phyloP scores from a whole-genome alignment of 208 protist species.

The Crithidia acanthocephali region DNA sequence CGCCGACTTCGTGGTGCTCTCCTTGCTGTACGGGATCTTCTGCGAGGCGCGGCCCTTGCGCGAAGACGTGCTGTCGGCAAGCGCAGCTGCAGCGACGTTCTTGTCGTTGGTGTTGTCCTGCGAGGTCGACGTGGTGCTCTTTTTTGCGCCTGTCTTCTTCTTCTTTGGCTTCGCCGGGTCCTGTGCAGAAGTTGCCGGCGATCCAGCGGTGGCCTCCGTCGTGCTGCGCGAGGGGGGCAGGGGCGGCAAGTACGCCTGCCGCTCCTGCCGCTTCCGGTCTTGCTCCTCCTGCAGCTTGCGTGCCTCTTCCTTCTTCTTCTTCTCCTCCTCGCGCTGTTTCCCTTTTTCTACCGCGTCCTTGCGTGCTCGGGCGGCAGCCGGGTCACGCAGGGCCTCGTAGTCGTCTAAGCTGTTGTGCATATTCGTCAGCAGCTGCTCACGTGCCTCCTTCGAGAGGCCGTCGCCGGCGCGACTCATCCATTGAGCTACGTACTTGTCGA shows the following conservation, averaged over 20 bases:
- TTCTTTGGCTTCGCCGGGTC: not conserved
- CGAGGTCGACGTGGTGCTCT: not conserved
- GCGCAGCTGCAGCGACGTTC: not conserved
- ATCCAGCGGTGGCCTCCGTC: not conserved
- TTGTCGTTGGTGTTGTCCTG: not conserved
- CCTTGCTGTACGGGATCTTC: conserved; percentile 22
- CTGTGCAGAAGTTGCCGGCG: not conserved
- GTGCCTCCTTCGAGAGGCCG: conserved; percentile 31
- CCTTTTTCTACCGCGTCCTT: conserved; percentile 20
- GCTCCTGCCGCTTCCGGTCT: conserved; percentile 20
- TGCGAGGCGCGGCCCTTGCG: conserved; percentile 13
- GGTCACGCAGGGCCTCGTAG: conserved; percentile 50
- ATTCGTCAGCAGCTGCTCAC: conserved; percentile 49
- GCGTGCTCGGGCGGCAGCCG: conserved; percentile 2
- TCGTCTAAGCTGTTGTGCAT: conserved; percentile 50
- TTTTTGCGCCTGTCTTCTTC: not conserved
- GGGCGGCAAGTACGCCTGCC: conserved; percentile 24
- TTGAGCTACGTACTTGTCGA: conserved; percentile 68
- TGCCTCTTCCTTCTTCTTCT: conserved; percentile 3
- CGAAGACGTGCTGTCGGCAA: not conserved
- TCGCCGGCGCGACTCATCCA: conserved; percentile 47
- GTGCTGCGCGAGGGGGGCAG: conserved; percentile 18
- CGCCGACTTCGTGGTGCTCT: not conserved
- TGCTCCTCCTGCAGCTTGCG: conserved; percentile 16
- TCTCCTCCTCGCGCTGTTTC: conserved; percentile 11